These are phyloP conservation scores for Salinomyces thailandicus DNA, from an alignment of 2,329 filamentous ascomycete genomes.

Conservation along the genomic window DNA sequence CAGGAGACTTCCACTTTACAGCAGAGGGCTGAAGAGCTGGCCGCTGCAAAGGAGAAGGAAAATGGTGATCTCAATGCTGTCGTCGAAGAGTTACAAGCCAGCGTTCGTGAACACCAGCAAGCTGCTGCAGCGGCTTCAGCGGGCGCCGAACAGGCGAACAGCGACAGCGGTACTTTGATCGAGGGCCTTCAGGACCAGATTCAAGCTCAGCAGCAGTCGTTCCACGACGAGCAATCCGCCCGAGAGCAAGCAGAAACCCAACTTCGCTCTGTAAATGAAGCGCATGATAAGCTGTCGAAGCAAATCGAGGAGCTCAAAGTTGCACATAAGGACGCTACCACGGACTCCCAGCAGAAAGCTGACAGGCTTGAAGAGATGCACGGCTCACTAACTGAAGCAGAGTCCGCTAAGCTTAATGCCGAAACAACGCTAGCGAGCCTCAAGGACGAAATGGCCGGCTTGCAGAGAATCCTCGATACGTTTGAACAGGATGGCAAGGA, in stretches of 20 bases:
- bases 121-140: slow-evolving; percentile 8
- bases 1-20: slow-evolving; percentile 8
- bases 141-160: slow-evolving; percentile 8
- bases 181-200: slow-evolving; percentile 15
- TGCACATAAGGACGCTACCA: not conserved
- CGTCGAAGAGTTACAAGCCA: slow-evolving; percentile 13
- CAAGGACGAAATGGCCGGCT: slow-evolving; percentile 6
- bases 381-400: slow-evolving; percentile 6
- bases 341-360: slow-evolving; percentile 4
- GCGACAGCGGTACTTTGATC: slow-evolving; percentile 8
- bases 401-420: slow-evolving; percentile 6
- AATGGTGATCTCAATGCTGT: slow-evolving; percentile 12
- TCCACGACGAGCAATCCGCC: slow-evolving; percentile 8
- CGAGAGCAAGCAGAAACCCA: slow-evolving; percentile 4
- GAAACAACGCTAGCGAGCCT: slow-evolving; percentile 4
- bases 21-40: slow-evolving; percentile 8
- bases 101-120: slow-evolving; percentile 11
- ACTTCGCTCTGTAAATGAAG: slow-evolving; percentile 5
- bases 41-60: slow-evolving; percentile 12
- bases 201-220: slow-evolving; percentile 12
- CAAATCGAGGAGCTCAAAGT: not conserved
- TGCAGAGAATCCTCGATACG: slow-evolving; percentile 15
- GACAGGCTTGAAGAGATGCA: slow-evolving; percentile 13
- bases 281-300: slow-evolving; percentile 4
- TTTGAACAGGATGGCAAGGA: slow-evolving; percentile 12